Percentiles rank a stretch among this genome's conserved stretches.
Evolutionary conservation across 371 early-diverging fungal genomes (phyloP).

Genomic region (Lichtheimia corymbifera): DNA sequence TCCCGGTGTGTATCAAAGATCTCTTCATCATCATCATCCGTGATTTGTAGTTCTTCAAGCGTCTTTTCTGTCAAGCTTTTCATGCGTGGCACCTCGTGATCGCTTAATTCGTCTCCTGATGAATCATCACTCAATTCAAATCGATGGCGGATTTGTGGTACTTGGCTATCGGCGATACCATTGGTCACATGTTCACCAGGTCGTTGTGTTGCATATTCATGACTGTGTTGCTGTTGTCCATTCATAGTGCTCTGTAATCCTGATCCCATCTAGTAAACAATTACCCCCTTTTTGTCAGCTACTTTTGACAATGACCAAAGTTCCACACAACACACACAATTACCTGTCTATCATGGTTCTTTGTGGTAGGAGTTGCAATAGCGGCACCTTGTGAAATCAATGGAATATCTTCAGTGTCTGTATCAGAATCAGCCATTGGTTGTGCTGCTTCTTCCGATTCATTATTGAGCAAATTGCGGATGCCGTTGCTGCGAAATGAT

Average conservation of each 20-base stretch:
- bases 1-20: constrained; percentile 30
- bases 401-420: constrained; percentile 40
- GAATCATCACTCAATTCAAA: constrained; percentile 26
- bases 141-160: not conserved
- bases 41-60: constrained; percentile 24
- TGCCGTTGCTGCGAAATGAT: constrained; percentile 23
- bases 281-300: not conserved
- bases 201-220: not conserved
- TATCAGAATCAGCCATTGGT: constrained; percentile 40
- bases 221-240: not conserved
- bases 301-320: no score
- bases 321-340: no score
- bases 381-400: not conserved
- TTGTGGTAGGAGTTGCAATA: no score
- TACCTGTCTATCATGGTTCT: no score
- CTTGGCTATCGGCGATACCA: not conserved
- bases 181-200: not conserved
- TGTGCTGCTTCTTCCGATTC: constrained; percentile 26
- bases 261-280: no score
- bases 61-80: constrained; percentile 22
- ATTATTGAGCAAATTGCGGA: constrained; percentile 36
- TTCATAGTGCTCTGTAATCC: constrained; percentile 1
- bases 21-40: constrained; percentile 37
- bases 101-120: constrained; percentile 30
- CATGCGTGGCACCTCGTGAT: constrained; percentile 13